Conservation (phyloP, 164 flowering plant genomes). For the Amborella trichopoda region DNA sequence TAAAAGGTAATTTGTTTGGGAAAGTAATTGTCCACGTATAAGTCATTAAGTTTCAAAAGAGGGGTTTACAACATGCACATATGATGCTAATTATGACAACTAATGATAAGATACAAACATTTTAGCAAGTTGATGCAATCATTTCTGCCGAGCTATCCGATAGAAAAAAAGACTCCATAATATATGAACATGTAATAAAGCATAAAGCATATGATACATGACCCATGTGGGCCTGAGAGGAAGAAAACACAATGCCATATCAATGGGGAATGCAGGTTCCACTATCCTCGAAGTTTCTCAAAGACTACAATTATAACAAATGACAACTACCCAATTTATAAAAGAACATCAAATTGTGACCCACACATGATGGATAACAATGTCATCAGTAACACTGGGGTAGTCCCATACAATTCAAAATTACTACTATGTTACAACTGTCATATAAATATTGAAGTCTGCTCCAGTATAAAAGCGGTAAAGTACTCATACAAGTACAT, state of each 20-base stretch:
- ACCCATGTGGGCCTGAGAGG: conserved; percentile 1
- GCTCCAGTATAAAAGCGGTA: background rate
- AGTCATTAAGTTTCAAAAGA: conserved; percentile 15
- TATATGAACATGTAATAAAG: conserved; percentile 3
- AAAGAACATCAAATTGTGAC: background rate
- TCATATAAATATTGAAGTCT: background rate
- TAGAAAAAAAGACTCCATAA: background rate
- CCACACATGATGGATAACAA: background rate
- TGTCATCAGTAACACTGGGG: background rate
- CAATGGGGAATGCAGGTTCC: background rate
- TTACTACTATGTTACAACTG: background rate
- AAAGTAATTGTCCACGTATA: conserved; percentile 8
- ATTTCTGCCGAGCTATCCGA: conserved; percentile 9
- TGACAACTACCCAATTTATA: too few relatives aligned
- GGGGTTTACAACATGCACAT: conserved; percentile 13
- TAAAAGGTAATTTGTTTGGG: conserved; percentile 3
- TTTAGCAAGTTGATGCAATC: conserved; percentile 8
- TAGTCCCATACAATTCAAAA: background rate
- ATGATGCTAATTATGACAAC: conserved; percentile 10
- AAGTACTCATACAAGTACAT: too few relatives aligned
- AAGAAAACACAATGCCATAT: background rate
- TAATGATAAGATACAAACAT: background rate
- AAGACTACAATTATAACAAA: background rate
- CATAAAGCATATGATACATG: conserved; percentile 1
- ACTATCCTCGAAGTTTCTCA: background rate